Percentiles rank a stretch among this genome's conserved stretches.
Conservation (phyloP, 805 yeast genomes). For the Barnettozyma salicaria region DNA sequence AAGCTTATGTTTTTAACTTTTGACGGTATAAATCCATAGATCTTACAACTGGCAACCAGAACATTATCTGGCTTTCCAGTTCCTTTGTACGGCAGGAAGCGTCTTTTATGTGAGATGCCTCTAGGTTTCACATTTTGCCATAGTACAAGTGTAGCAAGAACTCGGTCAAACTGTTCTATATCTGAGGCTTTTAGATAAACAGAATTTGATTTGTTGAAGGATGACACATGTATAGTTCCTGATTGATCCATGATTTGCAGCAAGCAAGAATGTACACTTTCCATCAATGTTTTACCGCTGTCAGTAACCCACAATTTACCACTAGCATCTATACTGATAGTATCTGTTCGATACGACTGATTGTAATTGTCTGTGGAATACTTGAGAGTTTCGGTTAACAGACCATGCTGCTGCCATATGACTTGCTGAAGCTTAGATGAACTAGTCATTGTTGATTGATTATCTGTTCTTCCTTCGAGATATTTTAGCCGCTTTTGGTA, state of each 20-base stretch:
- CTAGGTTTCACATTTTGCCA: conserved; percentile 52
- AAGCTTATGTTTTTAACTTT: conserved; percentile 17
- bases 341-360: too few relatives aligned
- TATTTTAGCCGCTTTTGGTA: too few relatives aligned
- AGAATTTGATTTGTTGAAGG: conserved; percentile 3
- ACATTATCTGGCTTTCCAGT: conserved; percentile 31
- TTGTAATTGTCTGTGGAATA: too few relatives aligned
- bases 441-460: too few relatives aligned
- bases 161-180: conserved; percentile 30
- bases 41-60: conserved; percentile 57
- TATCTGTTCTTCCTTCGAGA: too few relatives aligned
- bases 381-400: too few relatives aligned
- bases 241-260: neutral
- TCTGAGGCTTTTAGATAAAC: conserved; percentile 22
- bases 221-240: conserved; percentile 5
- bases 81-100: conserved; percentile 17
- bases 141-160: conserved; percentile 42
- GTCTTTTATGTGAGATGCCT: conserved; percentile 45
- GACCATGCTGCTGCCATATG: too few relatives aligned
- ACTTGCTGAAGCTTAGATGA: too few relatives aligned
- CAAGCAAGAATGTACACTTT: conserved; percentile 6
- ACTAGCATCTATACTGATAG: too few relatives aligned
- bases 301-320: too few relatives aligned
- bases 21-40: conserved; percentile 45
- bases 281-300: neutral